Evolutionary conservation across 352 stramenopile species (phyloP), one percentile per base, ranked within the genome.

Genomic region (Phytophthora fragariae): DNA sequence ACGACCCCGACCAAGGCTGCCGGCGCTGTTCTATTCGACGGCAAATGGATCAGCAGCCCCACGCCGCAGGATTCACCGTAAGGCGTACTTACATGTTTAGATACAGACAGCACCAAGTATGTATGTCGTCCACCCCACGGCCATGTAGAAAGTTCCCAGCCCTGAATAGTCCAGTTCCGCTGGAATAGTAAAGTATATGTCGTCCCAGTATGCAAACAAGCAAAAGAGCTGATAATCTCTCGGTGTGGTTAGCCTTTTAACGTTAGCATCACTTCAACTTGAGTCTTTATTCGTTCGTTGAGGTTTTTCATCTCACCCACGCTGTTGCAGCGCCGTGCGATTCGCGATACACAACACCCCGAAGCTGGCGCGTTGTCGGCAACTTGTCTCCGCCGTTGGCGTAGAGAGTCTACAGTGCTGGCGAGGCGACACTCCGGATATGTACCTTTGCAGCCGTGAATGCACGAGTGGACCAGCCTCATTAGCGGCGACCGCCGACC

Each of bases 21-120:
- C 3, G 70, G 71, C 15, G 68, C 71, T 77, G 70, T 81, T 81
- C 62, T 81, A 57, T 79, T 81, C 67, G 71, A 78, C 41, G 75
- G 75, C n/a, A 79, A 81, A 79, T 81, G 75, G 71, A 81, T 71
- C 59, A 79, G 70, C 31, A 76, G 60, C 54, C 65, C 73, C 31
- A 62, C 60, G 57, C 72, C 62, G 15, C 46, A 73, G 33, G 33
- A 75, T 56, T 53, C 71, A 55, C 55, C 71, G 58, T 73, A 66
- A 75, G 57, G 49, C 50, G 62, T 60, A 58, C 41, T 46, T 21
- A 21, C 19, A 21, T 21, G 19, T 21, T 21, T 60, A 70, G 54
- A 14, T 44, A 44, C 11, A 44, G 12, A 44, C 37, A 19, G 7
- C n/a, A 46, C 57, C 37, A 53, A 68, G 24, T 53, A 61, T 77